Base-by-base conservation (phyloP, 306 rosid genomes). In the Begonia peltatifolia region DNA sequence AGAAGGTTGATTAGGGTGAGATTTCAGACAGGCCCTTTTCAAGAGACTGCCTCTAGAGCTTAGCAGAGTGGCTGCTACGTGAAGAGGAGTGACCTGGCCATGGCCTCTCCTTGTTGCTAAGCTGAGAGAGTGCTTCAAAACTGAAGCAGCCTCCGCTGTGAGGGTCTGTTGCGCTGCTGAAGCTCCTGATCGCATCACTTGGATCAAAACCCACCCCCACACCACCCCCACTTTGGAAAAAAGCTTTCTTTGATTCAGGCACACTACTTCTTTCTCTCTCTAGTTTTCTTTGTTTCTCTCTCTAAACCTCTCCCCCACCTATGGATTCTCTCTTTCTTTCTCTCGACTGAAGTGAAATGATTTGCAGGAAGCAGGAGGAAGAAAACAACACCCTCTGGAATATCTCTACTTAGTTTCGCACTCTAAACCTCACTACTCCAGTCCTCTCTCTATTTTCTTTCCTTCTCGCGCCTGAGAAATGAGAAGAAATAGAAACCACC, bases 121-220 rank as follows among this genome's bases (percentile, higher is more conserved):
- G 69, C 71, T 68, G 50, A 87, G 94, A 63, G 96, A 83, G 53
- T 80, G 96, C 83, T 83, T 87, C 74, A 83, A 54, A 11, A 80
- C 79, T 20, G 96, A 76, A 70, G 96, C 96, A 80, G 96, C 94
- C 94, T 87, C 96, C 56, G 84, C 76, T 64, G 96, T 80, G 84
- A 87, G 93, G 89, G 96, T 83, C 84, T 87, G 96, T 76, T 80
- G 88, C 55, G 76, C 79, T 47, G 80, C 81, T 70, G 94, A 71
- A 59, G 52, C 87, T 76, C 87, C 90, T 74, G 96, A 76, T 72
- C 94, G 96, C 96, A 87, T 87, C 72, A 80, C 96, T 80, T 68
- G 78, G 16, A 46, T 18, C 50, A 60, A 60, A 68, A 81, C 79
- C 48, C 67, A 82, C 87, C 93, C 82, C 51, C 60, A 41, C 71